phyloP scores from a whole-genome alignment of 305 asterid genomes.

The Rubia balearica region DNA sequence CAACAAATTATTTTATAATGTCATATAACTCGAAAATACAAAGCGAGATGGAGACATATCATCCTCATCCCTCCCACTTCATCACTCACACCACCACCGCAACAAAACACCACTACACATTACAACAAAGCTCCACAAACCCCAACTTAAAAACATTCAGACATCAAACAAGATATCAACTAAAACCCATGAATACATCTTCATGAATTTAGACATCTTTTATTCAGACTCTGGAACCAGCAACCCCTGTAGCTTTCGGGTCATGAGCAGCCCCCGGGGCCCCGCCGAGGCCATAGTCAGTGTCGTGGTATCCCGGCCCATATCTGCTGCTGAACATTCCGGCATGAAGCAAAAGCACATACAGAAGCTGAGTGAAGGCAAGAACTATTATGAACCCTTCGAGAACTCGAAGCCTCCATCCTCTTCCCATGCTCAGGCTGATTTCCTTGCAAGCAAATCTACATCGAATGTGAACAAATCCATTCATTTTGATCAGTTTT shows the following conservation, averaged over 20 bases:
- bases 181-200: not conserved
- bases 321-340: slow-evolving; percentile 54
- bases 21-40: not conserved
- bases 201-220: not conserved
- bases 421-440: slow-evolving; percentile 56
- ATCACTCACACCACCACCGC: not conserved
- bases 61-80: not conserved
- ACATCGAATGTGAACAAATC: not conserved
- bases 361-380: slow-evolving; percentile 43
- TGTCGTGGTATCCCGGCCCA: slow-evolving; percentile 59
- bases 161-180: not conserved
- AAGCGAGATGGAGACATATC: not conserved
- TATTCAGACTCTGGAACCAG: slow-evolving; percentile 25
- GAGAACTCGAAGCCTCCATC: slow-evolving; percentile 64
- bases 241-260: slow-evolving; percentile 34
- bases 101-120: not conserved
- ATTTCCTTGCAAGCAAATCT: slow-evolving; percentile 73
- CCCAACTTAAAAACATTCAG: not conserved
- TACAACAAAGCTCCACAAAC: not conserved
- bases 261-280: slow-evolving; percentile 17
- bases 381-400: slow-evolving; percentile 52
- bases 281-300: slow-evolving; percentile 36
- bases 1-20: not conserved
- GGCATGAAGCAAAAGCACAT: slow-evolving; percentile 54
- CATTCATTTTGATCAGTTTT: not conserved